Percentiles rank a stretch among this genome's conserved stretches.
Evolutionary conservation across 2,329 filamentous ascomycete species (phyloP).

Genomic region (Trichophyton rubrum): DNA sequence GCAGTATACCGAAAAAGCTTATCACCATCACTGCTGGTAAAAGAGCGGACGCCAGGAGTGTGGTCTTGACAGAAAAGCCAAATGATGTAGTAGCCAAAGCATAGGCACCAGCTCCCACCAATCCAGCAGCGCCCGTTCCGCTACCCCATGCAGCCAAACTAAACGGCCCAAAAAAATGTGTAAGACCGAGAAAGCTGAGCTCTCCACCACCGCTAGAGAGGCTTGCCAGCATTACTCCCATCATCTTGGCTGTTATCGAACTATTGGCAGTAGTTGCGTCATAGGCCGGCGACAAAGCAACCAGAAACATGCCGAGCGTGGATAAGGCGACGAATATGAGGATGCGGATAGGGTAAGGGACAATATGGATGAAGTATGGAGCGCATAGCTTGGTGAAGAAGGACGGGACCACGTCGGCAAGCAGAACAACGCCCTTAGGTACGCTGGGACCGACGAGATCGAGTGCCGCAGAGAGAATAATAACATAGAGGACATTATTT

Average conservation of each 20-base stretch:
- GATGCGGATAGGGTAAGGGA: slow-evolving; percentile 69
- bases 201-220: slow-evolving; percentile 78
- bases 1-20: slow-evolving; percentile 74
- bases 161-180: slow-evolving; percentile 82
- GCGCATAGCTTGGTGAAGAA: slow-evolving; percentile 79
- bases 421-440: slow-evolving; percentile 83
- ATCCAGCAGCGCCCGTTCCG: slow-evolving; percentile 77
- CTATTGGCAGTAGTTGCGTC: slow-evolving; percentile 15
- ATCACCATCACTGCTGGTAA: slow-evolving; percentile 68
- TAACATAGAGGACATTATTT: slow-evolving; percentile 96
- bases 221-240: slow-evolving; percentile 73
- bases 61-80: slow-evolving; percentile 59
- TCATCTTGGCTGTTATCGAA: slow-evolving; percentile 62
- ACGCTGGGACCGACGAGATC: slow-evolving; percentile 80
- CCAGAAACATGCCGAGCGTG: slow-evolving; percentile 73
- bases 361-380: slow-evolving; percentile 82
- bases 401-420: slow-evolving; percentile 82
- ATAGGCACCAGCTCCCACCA: slow-evolving; percentile 80
- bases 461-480: slow-evolving; percentile 88
- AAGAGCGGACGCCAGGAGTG: slow-evolving; percentile 63
- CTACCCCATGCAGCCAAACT: slow-evolving; percentile 85
- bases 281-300: slow-evolving; percentile 62
- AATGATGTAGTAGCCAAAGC: slow-evolving; percentile 72
- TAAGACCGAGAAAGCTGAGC: slow-evolving; percentile 78
- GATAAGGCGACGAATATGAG: slow-evolving; percentile 63